phyloP scores from a whole-genome alignment of 1,139 yeast genomes.

The Kurtzmaniella quercitrusa region DNA sequence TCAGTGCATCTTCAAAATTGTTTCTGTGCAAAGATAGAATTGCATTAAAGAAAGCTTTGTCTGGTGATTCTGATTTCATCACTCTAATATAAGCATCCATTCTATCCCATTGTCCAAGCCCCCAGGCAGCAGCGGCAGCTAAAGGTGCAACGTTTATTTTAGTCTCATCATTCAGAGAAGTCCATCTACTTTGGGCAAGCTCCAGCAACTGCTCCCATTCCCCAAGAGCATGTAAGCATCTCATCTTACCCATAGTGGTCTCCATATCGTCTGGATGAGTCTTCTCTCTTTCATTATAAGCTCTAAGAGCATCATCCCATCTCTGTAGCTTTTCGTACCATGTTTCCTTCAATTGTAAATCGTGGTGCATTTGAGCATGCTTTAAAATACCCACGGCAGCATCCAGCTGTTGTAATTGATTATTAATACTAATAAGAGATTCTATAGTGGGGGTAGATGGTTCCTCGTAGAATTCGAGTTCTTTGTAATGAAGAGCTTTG shows the following conservation, averaged over 20 bases:
- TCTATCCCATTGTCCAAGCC: slow-evolving; percentile 94
- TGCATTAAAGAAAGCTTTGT: slow-evolving; percentile 90
- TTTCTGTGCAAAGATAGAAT: slow-evolving; percentile 81
- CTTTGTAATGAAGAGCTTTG: slow-evolving; percentile 93
- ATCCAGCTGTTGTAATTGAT: slow-evolving; percentile 92
- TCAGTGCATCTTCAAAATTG: slow-evolving; percentile 76
- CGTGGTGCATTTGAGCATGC: slow-evolving; percentile 93
- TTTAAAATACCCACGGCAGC: slow-evolving; percentile 96
- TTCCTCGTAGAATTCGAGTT: slow-evolving; percentile 88
- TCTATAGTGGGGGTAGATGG: slow-evolving; percentile 92
- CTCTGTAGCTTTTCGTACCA: slow-evolving; percentile 97
- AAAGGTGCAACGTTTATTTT: slow-evolving; percentile 90
- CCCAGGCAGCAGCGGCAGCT: slow-evolving; percentile 99
- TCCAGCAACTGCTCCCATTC: slow-evolving; percentile 95
- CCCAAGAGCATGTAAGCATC: slow-evolving; percentile 95
- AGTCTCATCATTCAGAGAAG: slow-evolving; percentile 62
- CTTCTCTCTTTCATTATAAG: slow-evolving; percentile 72
- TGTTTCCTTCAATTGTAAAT: slow-evolving; percentile 87
- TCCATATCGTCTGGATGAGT: slow-evolving; percentile 61
- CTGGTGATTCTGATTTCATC: slow-evolving; percentile 91
- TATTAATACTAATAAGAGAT: slow-evolving; percentile 85
- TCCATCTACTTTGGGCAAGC: slow-evolving; percentile 86
- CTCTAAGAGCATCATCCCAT: slow-evolving; percentile 96
- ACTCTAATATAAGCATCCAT: slow-evolving; percentile 89
- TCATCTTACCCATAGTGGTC: slow-evolving; percentile 94